Evolutionary conservation across 1,284 basidiomycete genomes (phyloP), one percentile per base, ranked within the genome.

Genomic region (Ustilago nuda): DNA sequence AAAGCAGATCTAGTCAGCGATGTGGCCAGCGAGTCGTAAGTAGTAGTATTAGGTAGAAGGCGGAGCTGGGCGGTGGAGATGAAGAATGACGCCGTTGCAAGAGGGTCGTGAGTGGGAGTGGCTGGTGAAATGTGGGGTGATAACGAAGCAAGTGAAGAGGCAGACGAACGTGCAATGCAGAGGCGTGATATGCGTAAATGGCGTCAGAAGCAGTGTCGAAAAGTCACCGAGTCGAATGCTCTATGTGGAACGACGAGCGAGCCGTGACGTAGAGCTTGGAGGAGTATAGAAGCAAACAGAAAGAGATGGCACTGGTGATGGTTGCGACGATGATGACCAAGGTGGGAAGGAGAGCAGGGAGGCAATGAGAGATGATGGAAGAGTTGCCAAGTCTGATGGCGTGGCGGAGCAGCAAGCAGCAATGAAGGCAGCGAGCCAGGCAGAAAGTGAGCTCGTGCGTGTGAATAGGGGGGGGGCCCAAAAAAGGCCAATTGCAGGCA

Each of bases 301-400:
- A 13, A 12, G 30, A 15, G 9, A 13, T 8, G n/a, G n/a, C 11
- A n/a, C 3, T 1, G 41, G 8, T 45, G 55, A 37, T 2, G 52
- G 15, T 36, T 27, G 23, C 23, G 35, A 45, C 46, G 39, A 46
- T 27, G 56, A 57, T 33, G 56, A 57, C 32, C 43, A 48, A 36
- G 56, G 12, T 46, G 53, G 41, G 7, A 19, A 45, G 12, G 13
- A 45, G 23, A 12, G 19, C 39, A n/a, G 53, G 35, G 6, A 23
- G 37, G 12, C 6, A 45, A 45, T 32, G 30, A 33, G 6, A 23
- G 37, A 8, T 4, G 19, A 45, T 32, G 30, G 19, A 56, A 46
- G 41, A 56, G 19, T 23, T 39, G 33, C 33, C 19, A 36, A 37
- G 52, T 53, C 51, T 30, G 48, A 50, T 32, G 23, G 48, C 12